These are phyloP conservation scores for Solanum ossicruentum DNA, from an alignment of 257 asterid species.

Conservation along the genomic window DNA sequence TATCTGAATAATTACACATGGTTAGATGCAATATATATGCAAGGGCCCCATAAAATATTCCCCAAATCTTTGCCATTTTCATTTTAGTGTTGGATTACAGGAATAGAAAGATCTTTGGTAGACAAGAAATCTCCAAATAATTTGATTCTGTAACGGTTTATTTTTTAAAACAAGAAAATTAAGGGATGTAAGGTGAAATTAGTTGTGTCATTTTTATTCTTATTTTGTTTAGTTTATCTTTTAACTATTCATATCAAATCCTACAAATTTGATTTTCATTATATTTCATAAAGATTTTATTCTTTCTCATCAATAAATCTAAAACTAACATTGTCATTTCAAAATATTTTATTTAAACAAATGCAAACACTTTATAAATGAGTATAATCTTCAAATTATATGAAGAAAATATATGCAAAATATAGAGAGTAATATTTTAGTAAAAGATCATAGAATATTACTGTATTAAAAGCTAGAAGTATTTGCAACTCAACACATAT, in stretches of 20 bases:
- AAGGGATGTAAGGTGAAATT: background rate
- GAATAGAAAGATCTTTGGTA: background rate
- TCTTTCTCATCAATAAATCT: background rate
- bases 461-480: background rate
- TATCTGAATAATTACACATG: background rate
- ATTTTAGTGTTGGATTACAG: slow-evolving; percentile 12
- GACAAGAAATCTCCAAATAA: slow-evolving; percentile 13
- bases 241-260: background rate
- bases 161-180: background rate
- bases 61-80: slow-evolving; percentile 27
- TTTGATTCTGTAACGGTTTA: background rate
- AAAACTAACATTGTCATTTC: background rate
- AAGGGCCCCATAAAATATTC: slow-evolving; percentile 34
- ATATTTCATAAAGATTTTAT: background rate
- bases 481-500: background rate
- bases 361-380: background rate
- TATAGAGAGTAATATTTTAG: background rate
- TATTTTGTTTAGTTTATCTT: background rate
- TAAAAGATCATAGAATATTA: background rate
- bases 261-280: background rate
- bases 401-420: background rate
- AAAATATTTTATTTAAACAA: background rate
- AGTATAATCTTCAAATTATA: background rate
- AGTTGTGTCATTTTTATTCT: background rate
- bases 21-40: background rate